Evolutionary conservation across 2,329 filamentous ascomycete genomes (phyloP).

Genomic region (Thielaviopsis euricoi): DNA sequence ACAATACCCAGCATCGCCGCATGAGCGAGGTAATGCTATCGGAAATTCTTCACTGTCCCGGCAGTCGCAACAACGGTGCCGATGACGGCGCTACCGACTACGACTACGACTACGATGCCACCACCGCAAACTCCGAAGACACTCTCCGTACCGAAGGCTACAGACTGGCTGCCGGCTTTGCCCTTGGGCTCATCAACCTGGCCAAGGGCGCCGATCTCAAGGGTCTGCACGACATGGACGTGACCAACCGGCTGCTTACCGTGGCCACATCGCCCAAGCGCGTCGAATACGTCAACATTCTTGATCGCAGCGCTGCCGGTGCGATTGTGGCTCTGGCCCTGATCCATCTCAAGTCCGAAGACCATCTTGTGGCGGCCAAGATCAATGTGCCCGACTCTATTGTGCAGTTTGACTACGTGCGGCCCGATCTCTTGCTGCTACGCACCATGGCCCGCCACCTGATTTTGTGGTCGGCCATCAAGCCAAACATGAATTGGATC

Average conservation of each 20-base stretch:
- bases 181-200: slow-evolving; percentile 85
- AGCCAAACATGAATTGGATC: slow-evolving; percentile 60
- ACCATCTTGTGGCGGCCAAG: slow-evolving; percentile 72
- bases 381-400: slow-evolving; percentile 83
- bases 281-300: slow-evolving; percentile 78
- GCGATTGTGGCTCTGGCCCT: slow-evolving; percentile 79
- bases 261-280: slow-evolving; percentile 81
- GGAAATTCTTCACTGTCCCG: slow-evolving; percentile 64
- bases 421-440: slow-evolving; percentile 81
- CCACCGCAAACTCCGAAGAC: too few species aligned
- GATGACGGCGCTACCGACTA: slow-evolving; percentile 20
- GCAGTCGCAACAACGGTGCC: slow-evolving; percentile 20
- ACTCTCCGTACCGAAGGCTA: slow-evolving; percentile 89
- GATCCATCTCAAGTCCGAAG: slow-evolving; percentile 95
- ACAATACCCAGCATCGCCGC: slow-evolving; percentile 83
- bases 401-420: slow-evolving; percentile 86
- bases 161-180: slow-evolving; percentile 80
- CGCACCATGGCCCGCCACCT: slow-evolving; percentile 79
- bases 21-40: slow-evolving; percentile 99
- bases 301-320: slow-evolving; percentile 86
- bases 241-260: slow-evolving; percentile 73
- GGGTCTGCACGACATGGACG: slow-evolving; percentile 81
- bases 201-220: slow-evolving; percentile 77
- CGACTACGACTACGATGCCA: too few species aligned
- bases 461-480: slow-evolving; percentile 81